Conservation (phyloP, 495 filamentous ascomycete genomes). For the Parathielavia appendiculata region DNA sequence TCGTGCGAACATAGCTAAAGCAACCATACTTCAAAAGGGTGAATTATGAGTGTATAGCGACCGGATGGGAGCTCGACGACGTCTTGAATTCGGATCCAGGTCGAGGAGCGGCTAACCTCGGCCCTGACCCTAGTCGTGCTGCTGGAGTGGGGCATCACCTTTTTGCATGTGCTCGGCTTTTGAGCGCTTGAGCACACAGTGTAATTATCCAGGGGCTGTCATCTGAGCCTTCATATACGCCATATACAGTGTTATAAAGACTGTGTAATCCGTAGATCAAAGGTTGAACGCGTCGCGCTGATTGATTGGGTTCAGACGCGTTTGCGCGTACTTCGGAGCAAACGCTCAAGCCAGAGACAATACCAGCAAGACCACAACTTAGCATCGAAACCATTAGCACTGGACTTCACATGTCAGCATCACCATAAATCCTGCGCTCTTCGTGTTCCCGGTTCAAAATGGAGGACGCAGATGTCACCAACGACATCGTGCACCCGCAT, state of each 20-base stretch:
- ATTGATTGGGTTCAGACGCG: slow-evolving; percentile 12
- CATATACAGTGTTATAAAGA: background rate
- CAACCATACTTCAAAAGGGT: slow-evolving; percentile 25
- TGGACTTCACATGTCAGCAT: slow-evolving; percentile 1
- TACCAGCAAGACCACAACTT: background rate
- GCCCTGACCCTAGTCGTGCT: slow-evolving; percentile 10
- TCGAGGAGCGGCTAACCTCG: slow-evolving; percentile 40
- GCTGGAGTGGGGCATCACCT: background rate
- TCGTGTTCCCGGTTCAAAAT: slow-evolving; percentile 34
- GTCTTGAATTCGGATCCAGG: background rate
- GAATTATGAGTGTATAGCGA: slow-evolving; percentile 11
- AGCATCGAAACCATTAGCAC: background rate
- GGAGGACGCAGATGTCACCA: slow-evolving; percentile 46
- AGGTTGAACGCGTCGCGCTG: slow-evolving; percentile 9
- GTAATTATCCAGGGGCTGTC: too few relatives aligned
- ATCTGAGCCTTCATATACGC: background rate
- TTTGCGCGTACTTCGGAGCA: slow-evolving; percentile 6
- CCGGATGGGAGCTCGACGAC: background rate
- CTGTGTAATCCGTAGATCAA: background rate
- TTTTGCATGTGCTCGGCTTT: background rate
- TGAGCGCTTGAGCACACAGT: too few relatives aligned
- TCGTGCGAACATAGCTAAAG: slow-evolving; percentile 31
- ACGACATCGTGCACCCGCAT: slow-evolving; percentile 71
- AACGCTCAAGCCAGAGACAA: background rate
- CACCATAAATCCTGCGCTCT: background rate